Percentiles rank a stretch among this genome's conserved stretches.
phyloP scores from a whole-genome alignment of 495 filamentous ascomycete species.

The Evernia prunastri region DNA sequence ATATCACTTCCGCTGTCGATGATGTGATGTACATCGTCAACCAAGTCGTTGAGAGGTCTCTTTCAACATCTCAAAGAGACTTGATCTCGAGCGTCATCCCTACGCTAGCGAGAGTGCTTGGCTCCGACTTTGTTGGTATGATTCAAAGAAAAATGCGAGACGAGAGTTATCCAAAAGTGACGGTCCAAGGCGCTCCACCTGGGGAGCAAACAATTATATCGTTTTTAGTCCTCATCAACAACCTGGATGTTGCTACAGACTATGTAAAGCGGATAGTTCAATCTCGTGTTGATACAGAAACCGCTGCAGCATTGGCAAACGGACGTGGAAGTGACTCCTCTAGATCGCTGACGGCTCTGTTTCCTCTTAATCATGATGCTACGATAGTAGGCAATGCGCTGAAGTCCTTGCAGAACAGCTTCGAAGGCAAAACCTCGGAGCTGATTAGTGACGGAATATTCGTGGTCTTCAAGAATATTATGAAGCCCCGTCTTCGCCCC shows the following conservation, averaged over 20 bases:
- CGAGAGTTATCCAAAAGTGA: conserved; percentile 75
- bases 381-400: conserved; percentile 59
- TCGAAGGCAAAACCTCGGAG: conserved; percentile 69
- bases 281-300: conserved; percentile 44
- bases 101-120: conserved; percentile 75
- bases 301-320: conserved; percentile 26
- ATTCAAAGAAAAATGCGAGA: conserved; percentile 96
- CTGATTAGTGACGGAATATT: conserved; percentile 74
- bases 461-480: conserved; percentile 79
- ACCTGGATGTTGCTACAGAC: conserved; percentile 81
- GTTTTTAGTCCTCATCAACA: conserved; percentile 92
- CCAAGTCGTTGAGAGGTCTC: conserved; percentile 74
- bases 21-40: conserved; percentile 99
- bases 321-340: conserved; percentile 23
- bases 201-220: conserved; percentile 75
- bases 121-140: conserved; percentile 92
- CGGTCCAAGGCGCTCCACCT: conserved; percentile 68
- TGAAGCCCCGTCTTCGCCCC: conserved; percentile 79
- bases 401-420: conserved; percentile 59
- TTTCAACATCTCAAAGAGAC: conserved; percentile 73
- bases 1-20: conserved; percentile 91
- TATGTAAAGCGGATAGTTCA: conserved; percentile 83
- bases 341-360: conserved; percentile 51
- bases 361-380: conserved; percentile 72
- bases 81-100: conserved; percentile 73